Percentiles rank a stretch among this genome's conserved stretches.
phyloP scores from a whole-genome alignment of 306 rosid species.

The Ceratonia siliqua region DNA sequence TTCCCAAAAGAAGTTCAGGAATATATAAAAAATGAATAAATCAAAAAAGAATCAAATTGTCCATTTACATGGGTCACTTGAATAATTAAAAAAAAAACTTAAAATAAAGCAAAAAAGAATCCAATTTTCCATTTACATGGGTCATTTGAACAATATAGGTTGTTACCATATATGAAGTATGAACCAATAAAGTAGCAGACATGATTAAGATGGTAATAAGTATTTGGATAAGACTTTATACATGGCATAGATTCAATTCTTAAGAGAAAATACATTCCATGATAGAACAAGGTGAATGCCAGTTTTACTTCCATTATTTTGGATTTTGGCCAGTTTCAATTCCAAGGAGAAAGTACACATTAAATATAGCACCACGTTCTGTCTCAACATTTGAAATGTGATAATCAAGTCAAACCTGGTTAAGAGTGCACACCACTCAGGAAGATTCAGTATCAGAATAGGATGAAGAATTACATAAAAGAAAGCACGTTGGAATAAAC shows the following conservation, averaged over 20 bases:
- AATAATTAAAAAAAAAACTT: no score
- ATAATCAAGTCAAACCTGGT: neutral
- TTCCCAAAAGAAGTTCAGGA: neutral
- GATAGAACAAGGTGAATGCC: neutral
- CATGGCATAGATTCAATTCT: neutral
- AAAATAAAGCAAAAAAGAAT: neutral
- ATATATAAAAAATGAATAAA: neutral
- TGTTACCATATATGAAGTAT: neutral
- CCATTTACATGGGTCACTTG: neutral
- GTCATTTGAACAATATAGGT: neutral
- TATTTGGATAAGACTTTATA: neutral
- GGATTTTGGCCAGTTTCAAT: neutral
- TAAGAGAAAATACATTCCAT: neutral
- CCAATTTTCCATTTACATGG: neutral
- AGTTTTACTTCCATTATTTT: neutral
- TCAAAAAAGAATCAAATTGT: neutral
- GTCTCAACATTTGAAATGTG: neutral
- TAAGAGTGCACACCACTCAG: neutral
- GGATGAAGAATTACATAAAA: no score
- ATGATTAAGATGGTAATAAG: neutral
- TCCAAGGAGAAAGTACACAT: neutral
- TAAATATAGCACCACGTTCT: neutral
- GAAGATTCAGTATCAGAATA: no score
- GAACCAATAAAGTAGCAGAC: neutral
- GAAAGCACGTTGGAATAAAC: neutral